Evolutionary conservation across 2,329 filamentous ascomycete genomes (phyloP), one percentile per base, ranked within the genome.

Genomic region (Calonectria montana): DNA sequence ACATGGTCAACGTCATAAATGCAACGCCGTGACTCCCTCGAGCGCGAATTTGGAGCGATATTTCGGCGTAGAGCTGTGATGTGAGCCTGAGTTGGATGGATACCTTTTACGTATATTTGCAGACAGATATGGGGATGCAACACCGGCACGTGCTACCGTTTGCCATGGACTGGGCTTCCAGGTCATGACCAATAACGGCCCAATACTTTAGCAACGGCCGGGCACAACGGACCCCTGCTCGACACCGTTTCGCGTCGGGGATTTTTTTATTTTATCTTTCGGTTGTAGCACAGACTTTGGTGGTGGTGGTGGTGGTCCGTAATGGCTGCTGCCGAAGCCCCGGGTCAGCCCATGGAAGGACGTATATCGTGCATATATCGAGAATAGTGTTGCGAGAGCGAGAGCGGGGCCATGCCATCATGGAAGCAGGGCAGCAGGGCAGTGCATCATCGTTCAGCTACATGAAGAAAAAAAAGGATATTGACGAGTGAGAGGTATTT

Each of bases 271-370:
- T 57, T n/a, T 45, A 23, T n/a, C n/a, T n/a, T n/a, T n/a, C n/a
- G 39, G 53, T 57, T 13, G 53, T 57, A 15, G n/a, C 18, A 57
- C 53, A 39, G 31, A 57, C 25, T 50, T 37, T 37, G 18, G 31
- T n/a, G n/a, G n/a, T n/a, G n/a, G n/a, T n/a, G n/a, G n/a, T n/a
- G 29, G 50, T 23, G 25, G 64, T 18, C 16, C 64, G 39, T 23
- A 59, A 23, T 59, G 29, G 39, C 16, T 59, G 39, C 23, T 67
- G 25, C 64, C 50, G 64, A 67, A 37, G 41, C 65, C 53, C 65
- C 45, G 65, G 65, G 43, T 61, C 65, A 67, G 53, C 25, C 41
- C 65, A 57, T 27, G 41, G 39, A 39, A 50, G 64, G 31, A 18
- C 25, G 50, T 29, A 47, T 47, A 43, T 41, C 23, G n/a, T 39